Percentiles rank a stretch among this genome's conserved stretches.
Evolutionary conservation across 345 rosid species (phyloP).

Genomic region (Eucalyptus erythrocorys): DNA sequence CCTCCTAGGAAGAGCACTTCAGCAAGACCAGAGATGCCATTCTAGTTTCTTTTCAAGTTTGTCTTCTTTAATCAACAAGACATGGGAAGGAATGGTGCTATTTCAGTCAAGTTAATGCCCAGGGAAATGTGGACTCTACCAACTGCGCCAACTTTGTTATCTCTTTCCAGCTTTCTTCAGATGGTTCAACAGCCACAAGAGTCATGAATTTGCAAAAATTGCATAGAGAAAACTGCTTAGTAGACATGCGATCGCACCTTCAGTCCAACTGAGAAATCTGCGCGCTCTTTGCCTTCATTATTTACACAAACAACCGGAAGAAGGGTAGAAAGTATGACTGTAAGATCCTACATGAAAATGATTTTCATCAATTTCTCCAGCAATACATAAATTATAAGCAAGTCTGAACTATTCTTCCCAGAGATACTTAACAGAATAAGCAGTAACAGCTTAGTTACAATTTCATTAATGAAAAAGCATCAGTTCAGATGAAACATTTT

Average conservation of each 20-base stretch:
- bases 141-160: background rate
- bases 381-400: background rate
- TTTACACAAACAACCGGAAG: conserved; percentile 65
- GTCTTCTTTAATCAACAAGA: background rate
- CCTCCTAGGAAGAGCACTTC: background rate
- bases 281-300: conserved; percentile 49
- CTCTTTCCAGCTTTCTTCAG: background rate
- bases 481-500: background rate
- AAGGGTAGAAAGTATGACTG: conserved; percentile 76
- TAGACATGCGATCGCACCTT: conserved; percentile 31
- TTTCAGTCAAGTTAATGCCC: background rate
- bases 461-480: background rate
- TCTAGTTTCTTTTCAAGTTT: background rate
- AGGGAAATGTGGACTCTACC: background rate
- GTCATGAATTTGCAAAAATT: background rate
- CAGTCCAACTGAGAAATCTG: conserved; percentile 63
- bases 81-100: background rate
- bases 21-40: background rate
- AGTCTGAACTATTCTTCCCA: background rate
- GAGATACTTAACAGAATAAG: background rate
- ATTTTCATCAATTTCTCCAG: background rate
- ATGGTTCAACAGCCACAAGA: background rate
- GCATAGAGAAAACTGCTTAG: background rate
- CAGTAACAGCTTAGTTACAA: background rate
- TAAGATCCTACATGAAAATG: conserved; percentile 51